Evolutionary conservation across 192 early-diverging fungal species (phyloP), one percentile per base, ranked within the genome.

Genomic region (Endogone sp.): DNA sequence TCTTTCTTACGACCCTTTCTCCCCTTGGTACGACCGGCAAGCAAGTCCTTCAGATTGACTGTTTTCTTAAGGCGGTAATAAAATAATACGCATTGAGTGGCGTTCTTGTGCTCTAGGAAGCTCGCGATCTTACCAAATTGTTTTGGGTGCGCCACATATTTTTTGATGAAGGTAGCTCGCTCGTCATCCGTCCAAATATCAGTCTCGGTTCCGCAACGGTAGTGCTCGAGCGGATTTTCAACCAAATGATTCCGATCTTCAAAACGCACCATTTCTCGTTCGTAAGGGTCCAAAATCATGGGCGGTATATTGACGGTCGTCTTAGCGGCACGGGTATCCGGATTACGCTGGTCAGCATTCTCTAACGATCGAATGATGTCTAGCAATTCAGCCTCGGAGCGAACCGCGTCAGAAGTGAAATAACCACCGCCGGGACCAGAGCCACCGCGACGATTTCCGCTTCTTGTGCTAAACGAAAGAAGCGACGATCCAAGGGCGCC

Each of bases 31-130:
- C 73, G 81, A 64, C 68, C 87, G 60, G 78, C 71, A 60, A 88
- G 80, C 49, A 92, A 75, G 1, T 81, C 85, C 79, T 92, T 92
- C 63, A 91, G 84, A 24, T 86, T 82, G 61, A 91, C 81, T 25
- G 81, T 84, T 63, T 91, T 90, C 77, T 93, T 92, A 60, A 88
- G 88, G 27, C 91, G 84, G 73, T 93, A 93, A 73, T 93, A 93
- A 49, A 89, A 90, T 37, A 89, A 68, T 23, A 92, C 90, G 57
- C 91, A 93, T 62, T 89, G 86, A 32, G 83, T 82, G 28, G 87
- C 85, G 0, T 81, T 82, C 76, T 93, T 93, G 71, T 80, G 73
- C 28, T 82, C 83, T 10, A 93, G 60, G 29, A 79, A 83, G 10
- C 79, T 79, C 0, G 92, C 82, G 63, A 93, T 90, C 66, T 85